Evolutionary conservation across 83 land plant species (phyloP), one percentile per base, ranked within the genome.

Genomic region (Larix sibirica): DNA sequence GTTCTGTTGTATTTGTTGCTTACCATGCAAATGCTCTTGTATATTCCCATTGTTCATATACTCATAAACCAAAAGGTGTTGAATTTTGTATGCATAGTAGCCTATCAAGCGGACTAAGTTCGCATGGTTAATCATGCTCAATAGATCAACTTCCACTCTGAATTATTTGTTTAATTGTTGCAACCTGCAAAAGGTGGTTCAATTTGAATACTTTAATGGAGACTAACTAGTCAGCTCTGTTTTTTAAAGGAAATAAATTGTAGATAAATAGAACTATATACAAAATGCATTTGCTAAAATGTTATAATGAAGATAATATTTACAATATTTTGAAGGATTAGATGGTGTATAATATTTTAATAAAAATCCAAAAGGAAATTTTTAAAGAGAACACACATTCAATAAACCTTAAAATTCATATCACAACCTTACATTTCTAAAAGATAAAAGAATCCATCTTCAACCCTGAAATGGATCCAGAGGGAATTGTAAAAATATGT

Each of bases 121-220:
- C 42, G 93, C 92, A 81, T 94, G 96, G 70, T 90, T 90, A 58
- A 94, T 82, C 86, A 93, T 90, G 84, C 96, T 92, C 84, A 94
- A 83, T 23, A 94, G 85, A 82, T 92, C 96, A 59, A 94, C 92
- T 88, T 92, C 95, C 18, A 92, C 95, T 6, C 95, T 86, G 73
- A 94, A 92, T 79, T 94, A 92, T 94, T 85, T 92, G 94, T 85
- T 94, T 94, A 56, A 94, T 89, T 74, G 96, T 93, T 28, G 91
- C 96, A 56, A 87, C 86, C 95, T 94, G 79, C 38, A 79, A 69
- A 81, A 65, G 6, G 23, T 4, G 24, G 80, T 16, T 78, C 42
- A 62, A 44, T 60, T 78, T 31, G 18, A 61, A 12, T 24, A 16
- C 26, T 20, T 24, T 40, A 40, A 33, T 31, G 18, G 50, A 16